Base-by-base conservation (phyloP, 2,329 filamentous ascomycete species). In the Thielaviopsis ethacetica region DNA sequence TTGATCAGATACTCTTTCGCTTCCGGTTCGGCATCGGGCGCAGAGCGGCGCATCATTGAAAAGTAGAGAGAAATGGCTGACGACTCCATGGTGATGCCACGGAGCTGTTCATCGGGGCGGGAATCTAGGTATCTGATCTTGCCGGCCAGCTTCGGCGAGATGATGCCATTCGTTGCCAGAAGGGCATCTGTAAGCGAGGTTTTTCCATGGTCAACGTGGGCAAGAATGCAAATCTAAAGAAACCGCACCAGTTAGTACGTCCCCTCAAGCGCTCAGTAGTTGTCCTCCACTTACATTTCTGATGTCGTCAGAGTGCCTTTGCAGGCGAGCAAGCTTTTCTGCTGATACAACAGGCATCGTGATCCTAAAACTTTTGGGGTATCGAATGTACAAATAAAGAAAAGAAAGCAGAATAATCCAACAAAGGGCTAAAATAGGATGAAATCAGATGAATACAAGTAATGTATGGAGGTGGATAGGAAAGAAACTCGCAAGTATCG, bases 81-180 rank as follows among this genome's bases (percentile, higher is more conserved):
- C 0, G 93, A 97, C 71, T 98, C 93, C 93, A 98, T 98, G n/a
- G 93, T 98, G 68, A 98, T 98, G 59, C 93, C 93, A 64, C 93
- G 85, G 17, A 88, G 80, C 72, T 98, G 93, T 71, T 98, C 93
- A 71, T 98, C 93, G 1, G 91, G 91, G 51, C 93, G 80, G 22
- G 93, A 97, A 73, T 98, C 93, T 61, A 98, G 83, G 68, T 97
- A 98, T 64, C 93, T 86, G 71, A 98, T 94, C 77, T 97, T 97
- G 70, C 93, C 93, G 59, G 93, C 93, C 67, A 97, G 79, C 70
- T 97, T 97, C 59, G 91, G 88, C 30, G 93, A 97, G 68, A 98
- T 98, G 74, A 98, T 97, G 74, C 93, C 93, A 80, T 98, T 98
- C 64, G 93, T 97, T 71, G 93, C 91, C 67, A 98, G 88, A 57